A percentile compares a stretch with the other conserved stretches of the same genome.
These are phyloP conservation scores for Breviolum minutum DNA, from an alignment of 73 alveolate species.

Conservation along the genomic window DNA sequence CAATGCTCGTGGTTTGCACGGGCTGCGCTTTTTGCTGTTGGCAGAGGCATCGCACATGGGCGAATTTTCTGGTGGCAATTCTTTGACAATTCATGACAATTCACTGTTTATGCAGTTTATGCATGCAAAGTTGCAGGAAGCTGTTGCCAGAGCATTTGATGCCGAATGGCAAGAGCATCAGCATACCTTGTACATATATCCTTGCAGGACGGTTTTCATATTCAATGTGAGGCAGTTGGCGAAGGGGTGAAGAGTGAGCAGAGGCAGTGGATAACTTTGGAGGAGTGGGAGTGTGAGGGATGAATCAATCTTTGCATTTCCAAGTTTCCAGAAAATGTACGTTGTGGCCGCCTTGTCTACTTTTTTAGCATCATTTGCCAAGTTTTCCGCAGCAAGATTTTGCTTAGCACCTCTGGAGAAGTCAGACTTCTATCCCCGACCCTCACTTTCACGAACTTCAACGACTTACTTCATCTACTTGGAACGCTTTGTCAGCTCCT, in stretches of 20 bases:
- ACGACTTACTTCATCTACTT: too few species aligned
- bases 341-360: too few species aligned
- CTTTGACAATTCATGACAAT: not conserved
- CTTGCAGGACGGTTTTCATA: not conserved
- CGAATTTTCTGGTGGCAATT: not conserved
- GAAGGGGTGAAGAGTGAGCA: constrained; percentile 46
- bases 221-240: not conserved
- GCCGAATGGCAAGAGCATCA: not conserved
- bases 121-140: not conserved
- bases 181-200: not conserved
- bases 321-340: too few species aligned
- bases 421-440: too few species aligned
- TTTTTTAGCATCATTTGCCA: too few species aligned
- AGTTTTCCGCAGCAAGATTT: too few species aligned
- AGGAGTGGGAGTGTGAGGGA: not conserved
- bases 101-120: not conserved
- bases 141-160: not conserved
- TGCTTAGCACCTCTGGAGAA: too few species aligned
- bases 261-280: constrained; percentile 39
- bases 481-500: too few species aligned
- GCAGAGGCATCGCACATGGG: constrained; percentile 53
- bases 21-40: constrained; percentile 40
- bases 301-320: too few species aligned
- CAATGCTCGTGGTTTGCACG: constrained; percentile 29
- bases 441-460: too few species aligned